Base-by-base conservation (phyloP, 257 asterid genomes). In the Petunia secreta region DNA sequence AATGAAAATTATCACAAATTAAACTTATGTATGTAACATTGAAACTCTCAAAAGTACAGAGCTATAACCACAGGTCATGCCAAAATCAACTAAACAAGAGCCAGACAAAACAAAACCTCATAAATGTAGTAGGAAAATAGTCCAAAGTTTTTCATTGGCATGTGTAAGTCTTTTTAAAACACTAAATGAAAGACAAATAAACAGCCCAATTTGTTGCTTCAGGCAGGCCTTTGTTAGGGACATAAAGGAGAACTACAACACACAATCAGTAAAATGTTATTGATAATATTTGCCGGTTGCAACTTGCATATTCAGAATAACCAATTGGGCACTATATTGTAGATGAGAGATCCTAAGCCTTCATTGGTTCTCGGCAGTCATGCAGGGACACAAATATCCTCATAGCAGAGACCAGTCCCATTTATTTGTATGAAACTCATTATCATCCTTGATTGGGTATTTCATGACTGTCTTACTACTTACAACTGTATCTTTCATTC, bases 1-100 rank as follows among this genome's bases (percentile, higher is more conserved):
- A 40, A 34, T 68, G 63, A 76, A 73, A 73, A 50, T 73, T 60
- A 50, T 6, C 34, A 50, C 6, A 73, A 73, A 73, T 43, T 73
- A 50, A 71, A 71, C 2, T 50, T 73, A 25, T 4, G 6, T 36
- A 65, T 50, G 44, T 34, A 67, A 50, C 13, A 73, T 43, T 73
- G 60, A 2, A 73, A 7, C 77, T 10, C 44, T 34, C 1, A 50
- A 6, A 73, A 73, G 77, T 48, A 73, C 62, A 73, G 34, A 50
- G 77, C 62, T 50, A 50, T 34, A 50, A 48, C 77, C 62, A 46
- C 2, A 1, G 77, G 34, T 48, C 77, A 71, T 41, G 48, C 46
- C 16, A 71, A 50, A 48, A 5, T 1, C 77, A 48, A 48, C 11
- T 71, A 71, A 46, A 59, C 11, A 52, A 73, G 46, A 73, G 77